Conservation (phyloP, 208 protist species). For the Trypanosoma avium region DNA sequence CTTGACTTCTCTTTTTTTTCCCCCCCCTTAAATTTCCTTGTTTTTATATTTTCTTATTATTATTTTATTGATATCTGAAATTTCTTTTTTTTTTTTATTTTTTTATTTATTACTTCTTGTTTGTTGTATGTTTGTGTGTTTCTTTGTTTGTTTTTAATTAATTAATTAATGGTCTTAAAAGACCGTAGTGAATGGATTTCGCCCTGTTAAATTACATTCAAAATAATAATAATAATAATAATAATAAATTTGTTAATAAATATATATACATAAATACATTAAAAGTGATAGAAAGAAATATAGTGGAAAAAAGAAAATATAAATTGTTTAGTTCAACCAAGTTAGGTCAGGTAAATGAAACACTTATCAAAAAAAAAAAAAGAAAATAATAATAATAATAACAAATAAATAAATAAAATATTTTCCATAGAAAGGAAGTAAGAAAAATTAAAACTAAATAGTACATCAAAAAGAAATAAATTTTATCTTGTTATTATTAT, state of each 20-base stretch:
- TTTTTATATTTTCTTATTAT: too few relatives aligned
- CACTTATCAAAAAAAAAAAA: too few relatives aligned
- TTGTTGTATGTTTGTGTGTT: conserved; percentile 1
- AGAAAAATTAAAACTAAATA: too few relatives aligned
- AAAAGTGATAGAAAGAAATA: conserved; percentile 7
- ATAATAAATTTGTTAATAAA: conserved; percentile 4
- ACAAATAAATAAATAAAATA: background rate
- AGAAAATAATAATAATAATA: too few relatives aligned
- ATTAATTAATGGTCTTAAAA: conserved; percentile 31
- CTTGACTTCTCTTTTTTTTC: conserved; percentile 11
- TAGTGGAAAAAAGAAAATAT: conserved; percentile 10
- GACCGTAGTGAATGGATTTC: conserved; percentile 14
- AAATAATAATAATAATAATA: conserved; percentile 21
- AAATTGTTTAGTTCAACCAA: conserved; percentile 7
- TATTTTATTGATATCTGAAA: too few relatives aligned
- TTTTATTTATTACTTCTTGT: background rate
- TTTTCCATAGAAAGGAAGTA: too few relatives aligned
- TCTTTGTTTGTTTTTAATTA: conserved; percentile 2
- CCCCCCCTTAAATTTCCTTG: too few relatives aligned
- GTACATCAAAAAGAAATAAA: background rate
- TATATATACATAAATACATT: background rate
- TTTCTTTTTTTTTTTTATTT: too few relatives aligned
- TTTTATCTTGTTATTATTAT: background rate
- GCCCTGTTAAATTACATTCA: background rate
- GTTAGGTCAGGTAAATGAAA: too few relatives aligned